Percentiles rank a stretch among this genome's conserved stretches.
Conservation (phyloP, 495 filamentous ascomycete genomes). For the Aspergillus ostianus region DNA sequence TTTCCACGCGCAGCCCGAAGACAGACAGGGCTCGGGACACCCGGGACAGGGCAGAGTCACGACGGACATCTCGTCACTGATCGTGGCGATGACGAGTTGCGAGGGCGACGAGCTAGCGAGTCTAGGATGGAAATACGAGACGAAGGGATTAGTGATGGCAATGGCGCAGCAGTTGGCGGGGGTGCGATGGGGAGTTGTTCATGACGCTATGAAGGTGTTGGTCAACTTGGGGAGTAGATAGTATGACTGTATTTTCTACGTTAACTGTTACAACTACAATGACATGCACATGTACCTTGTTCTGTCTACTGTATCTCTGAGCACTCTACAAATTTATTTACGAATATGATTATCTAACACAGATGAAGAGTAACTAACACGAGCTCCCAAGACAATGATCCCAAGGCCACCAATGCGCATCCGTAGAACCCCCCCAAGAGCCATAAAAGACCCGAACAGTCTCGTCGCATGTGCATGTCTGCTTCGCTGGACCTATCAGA, state of each 20-base stretch:
- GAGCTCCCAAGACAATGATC: no score
- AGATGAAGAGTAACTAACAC: no score
- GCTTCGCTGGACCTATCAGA: no score
- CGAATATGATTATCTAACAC: slow-evolving; percentile 53
- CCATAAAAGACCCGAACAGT: no score
- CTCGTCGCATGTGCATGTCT: no score
- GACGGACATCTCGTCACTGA: slow-evolving; percentile 32
- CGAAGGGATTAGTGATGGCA: slow-evolving; percentile 36
- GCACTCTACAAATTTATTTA: no score
- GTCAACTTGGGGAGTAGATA: slow-evolving; percentile 15
- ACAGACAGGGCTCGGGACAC: slow-evolving; percentile 13
- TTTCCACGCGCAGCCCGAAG: slow-evolving; percentile 9
- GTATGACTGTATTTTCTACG: neutral
- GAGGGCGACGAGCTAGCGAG: slow-evolving; percentile 25
- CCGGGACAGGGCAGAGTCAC: slow-evolving; percentile 9
- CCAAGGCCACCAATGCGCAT: no score
- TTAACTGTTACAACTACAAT: no score
- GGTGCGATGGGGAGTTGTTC: slow-evolving; percentile 56
- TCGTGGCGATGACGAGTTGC: slow-evolving; percentile 39
- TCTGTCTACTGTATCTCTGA: no score
- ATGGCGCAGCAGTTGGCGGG: slow-evolving; percentile 53
- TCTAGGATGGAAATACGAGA: slow-evolving; percentile 32
- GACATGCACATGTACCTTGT: no score
- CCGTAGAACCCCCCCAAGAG: no score
- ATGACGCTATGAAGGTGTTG: slow-evolving; percentile 55